Conservation (phyloP, 495 filamentous ascomycete species). For the Trichoderma orchidacearum region DNA sequence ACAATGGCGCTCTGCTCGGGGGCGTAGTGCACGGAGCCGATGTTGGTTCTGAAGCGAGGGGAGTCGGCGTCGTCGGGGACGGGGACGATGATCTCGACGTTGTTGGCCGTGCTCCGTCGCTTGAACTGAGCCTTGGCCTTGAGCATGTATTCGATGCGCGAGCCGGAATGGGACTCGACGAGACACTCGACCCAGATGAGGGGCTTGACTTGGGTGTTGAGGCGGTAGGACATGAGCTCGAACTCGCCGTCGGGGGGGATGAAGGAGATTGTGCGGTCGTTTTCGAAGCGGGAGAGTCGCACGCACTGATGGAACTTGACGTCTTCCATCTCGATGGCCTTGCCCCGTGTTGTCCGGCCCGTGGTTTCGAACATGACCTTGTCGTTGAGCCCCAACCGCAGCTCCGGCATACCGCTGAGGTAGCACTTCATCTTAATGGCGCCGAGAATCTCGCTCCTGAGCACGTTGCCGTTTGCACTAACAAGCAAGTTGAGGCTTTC, state of each 20-base stretch:
- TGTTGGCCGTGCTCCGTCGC: constrained; percentile 92
- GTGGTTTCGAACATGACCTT: constrained; percentile 99
- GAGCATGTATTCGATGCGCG: constrained; percentile 94
- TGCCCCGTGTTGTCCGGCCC: constrained; percentile 84
- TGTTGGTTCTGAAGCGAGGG: constrained; percentile 93
- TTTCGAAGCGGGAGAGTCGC: constrained; percentile 88
- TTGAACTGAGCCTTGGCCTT: constrained; percentile 99
- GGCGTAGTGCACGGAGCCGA: constrained; percentile 95
- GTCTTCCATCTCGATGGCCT: constrained; percentile 99
- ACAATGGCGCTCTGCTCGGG: constrained; percentile 96
- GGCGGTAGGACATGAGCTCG: constrained; percentile 96
- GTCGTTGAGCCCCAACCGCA: constrained; percentile 91
- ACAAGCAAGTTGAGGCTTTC: constrained; percentile 96
- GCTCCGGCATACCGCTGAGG: constrained; percentile 94
- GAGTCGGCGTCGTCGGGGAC: constrained; percentile 97
- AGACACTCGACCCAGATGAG: constrained; percentile 98
- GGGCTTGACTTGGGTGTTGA: constrained; percentile 98
- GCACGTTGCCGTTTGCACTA: constrained; percentile 84
- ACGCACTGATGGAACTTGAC: constrained; percentile 99
- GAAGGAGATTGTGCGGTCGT: constrained; percentile 97
- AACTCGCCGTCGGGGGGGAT: constrained; percentile 98
- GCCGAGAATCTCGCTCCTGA: constrained; percentile 93
- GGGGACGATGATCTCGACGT: constrained; percentile 94
- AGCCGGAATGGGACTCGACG: constrained; percentile 88
- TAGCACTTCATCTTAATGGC: constrained; percentile 99